Percentiles rank a stretch among this genome's conserved stretches.
phyloP scores from a whole-genome alignment of 2,329 filamentous ascomycete genomes.

The Paramyrothecium sp. region DNA sequence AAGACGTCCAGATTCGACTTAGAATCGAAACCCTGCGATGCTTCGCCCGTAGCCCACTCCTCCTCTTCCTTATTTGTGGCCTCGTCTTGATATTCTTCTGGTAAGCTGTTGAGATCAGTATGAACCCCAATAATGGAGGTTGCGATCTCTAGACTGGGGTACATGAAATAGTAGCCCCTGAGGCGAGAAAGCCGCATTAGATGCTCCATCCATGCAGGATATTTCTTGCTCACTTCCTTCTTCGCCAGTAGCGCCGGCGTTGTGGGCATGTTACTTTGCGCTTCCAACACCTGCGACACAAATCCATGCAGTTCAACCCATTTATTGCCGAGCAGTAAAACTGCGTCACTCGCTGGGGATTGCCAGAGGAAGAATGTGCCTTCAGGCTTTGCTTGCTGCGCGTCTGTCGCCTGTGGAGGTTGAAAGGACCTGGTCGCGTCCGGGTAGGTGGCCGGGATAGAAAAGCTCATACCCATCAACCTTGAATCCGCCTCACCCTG shows the following conservation, averaged over 20 bases:
- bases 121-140: constrained; percentile 70
- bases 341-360: constrained; percentile 77
- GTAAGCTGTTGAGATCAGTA: constrained; percentile 68
- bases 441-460: constrained; percentile 64
- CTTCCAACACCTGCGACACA: constrained; percentile 60
- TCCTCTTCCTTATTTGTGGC: constrained; percentile 19
- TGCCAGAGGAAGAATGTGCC: constrained; percentile 76
- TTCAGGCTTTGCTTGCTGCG: constrained; percentile 19
- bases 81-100: constrained; percentile 62
- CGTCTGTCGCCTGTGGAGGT: constrained; percentile 31
- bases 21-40: constrained; percentile 36
- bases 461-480: constrained; percentile 78
- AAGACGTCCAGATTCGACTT: constrained; percentile 44
- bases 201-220: constrained; percentile 78
- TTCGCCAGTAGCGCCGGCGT: constrained; percentile 39
- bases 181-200: constrained; percentile 73
- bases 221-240: constrained; percentile 64
- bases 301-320: constrained; percentile 87
- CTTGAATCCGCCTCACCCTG: constrained; percentile 45
- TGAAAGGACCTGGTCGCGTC: constrained; percentile 58
- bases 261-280: constrained; percentile 31
- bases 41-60: constrained; percentile 26
- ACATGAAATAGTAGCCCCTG: constrained; percentile 76
- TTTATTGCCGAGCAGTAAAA: constrained; percentile 78
- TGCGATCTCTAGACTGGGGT: constrained; percentile 62